These are phyloP conservation scores for Colletotrichum liaoningense DNA, from an alignment of 2,329 filamentous ascomycete species.

Conservation along the genomic window DNA sequence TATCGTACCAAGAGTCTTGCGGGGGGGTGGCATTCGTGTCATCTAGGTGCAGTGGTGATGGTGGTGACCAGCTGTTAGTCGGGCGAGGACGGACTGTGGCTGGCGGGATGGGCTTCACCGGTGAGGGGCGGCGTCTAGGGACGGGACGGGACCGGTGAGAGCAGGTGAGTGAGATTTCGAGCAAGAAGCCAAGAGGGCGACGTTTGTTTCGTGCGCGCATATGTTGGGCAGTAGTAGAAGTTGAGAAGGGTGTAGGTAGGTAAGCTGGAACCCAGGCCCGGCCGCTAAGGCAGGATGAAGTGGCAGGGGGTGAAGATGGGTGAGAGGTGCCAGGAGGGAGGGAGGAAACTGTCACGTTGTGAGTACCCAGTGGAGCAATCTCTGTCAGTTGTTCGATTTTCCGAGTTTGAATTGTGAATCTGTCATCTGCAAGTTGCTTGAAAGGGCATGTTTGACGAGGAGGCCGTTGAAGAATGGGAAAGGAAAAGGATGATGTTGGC, in stretches of 20 bases:
- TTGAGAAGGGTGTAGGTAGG: not conserved
- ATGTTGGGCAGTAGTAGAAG: not conserved
- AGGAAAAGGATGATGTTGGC: slow-evolving; percentile 1
- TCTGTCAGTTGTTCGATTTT: slow-evolving; percentile 10
- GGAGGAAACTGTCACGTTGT: slow-evolving; percentile 32
- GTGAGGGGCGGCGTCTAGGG: slow-evolving; percentile 33
- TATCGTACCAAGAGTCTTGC: not conserved
- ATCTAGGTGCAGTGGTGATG: slow-evolving; percentile 5
- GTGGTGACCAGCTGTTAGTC: not conserved
- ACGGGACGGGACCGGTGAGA: slow-evolving; percentile 34
- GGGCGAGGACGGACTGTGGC: slow-evolving; percentile 10
- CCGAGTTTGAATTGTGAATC: not conserved
- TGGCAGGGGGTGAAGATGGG: not conserved
- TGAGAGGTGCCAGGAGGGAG: not conserved
- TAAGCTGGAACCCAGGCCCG: slow-evolving; percentile 16
- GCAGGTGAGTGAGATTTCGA: slow-evolving; percentile 21
- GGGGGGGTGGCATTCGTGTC: not conserved
- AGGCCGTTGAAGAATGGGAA: slow-evolving; percentile 6
- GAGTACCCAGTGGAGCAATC: not conserved
- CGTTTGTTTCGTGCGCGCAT: not conserved
- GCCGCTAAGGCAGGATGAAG: not conserved
- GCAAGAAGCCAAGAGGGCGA: not conserved
- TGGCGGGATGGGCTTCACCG: slow-evolving; percentile 29
- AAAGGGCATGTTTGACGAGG: not conserved
- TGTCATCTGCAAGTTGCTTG: slow-evolving; percentile 11